Evolutionary conservation across 306 rosid species (phyloP), one percentile per base, ranked within the genome.

Genomic region (Spatholobus suberectus): DNA sequence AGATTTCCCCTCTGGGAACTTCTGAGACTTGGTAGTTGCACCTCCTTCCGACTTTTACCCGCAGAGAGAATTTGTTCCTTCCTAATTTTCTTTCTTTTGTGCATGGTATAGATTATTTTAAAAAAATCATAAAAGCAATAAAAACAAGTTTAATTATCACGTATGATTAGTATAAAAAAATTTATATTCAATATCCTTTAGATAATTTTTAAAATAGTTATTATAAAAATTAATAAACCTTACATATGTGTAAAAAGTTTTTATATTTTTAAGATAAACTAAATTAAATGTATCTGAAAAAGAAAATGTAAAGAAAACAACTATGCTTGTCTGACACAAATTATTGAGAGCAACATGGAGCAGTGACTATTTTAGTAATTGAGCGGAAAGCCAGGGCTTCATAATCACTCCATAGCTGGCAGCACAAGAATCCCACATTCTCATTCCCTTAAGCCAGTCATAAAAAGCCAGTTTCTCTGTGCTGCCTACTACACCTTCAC

Each of bases 291-390:
- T 32, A n/a, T 35, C 8, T 37, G 51, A 5, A n/a, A 35, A 69
- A 21, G 23, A 32, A 61, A 32, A 35, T 74, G 66, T 24, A 78
- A 61, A 51, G 38, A 44, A 73, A 51, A 8, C 47, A 71, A 3
- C 18, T 41, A 12, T n/a, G 21, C 4, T 75, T 40, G 40, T 71
- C 21, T 24, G 68, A 67, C 49, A 49, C 72, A 72, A 78, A 67
- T 65, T 17, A 75, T 79, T 66, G 84, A 68, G 75, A 79, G 26
- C 24, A 73, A 65, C 74, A 58, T 55, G 47, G n/a, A 34, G 18
- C 10, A 59, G 58, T 35, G 77, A 73, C 29, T 70, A 89, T 70
- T 81, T 86, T 81, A 54, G 89, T 87, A 82, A 85, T 84, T 87
- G 63, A 49, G 17, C 7, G 9, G 20, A 84, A 87, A 78, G 18